Conservation (phyloP, 768 basidiomycete species). For the Porphyrellus cyaneotinctus region DNA sequence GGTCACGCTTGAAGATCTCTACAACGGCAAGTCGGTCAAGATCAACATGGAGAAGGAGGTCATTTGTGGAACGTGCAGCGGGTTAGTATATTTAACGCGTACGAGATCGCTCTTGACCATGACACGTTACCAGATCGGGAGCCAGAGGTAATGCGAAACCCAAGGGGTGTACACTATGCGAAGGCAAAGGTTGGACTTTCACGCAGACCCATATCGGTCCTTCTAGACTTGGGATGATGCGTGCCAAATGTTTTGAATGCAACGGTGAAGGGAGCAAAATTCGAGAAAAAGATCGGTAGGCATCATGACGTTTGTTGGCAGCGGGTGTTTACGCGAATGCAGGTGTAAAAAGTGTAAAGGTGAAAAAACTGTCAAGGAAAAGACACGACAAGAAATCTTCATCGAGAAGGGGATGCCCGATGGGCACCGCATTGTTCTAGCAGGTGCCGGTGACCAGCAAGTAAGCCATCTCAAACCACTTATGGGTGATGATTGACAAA, state of each 20-base stretch:
- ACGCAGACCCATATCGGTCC: slow-evolving; percentile 52
- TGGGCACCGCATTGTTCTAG: slow-evolving; percentile 77
- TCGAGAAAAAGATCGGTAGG: slow-evolving; percentile 80
- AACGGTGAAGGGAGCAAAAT: slow-evolving; percentile 65
- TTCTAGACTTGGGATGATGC: slow-evolving; percentile 46
- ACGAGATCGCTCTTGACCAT: background rate
- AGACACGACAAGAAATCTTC: slow-evolving; percentile 82
- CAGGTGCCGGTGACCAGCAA: slow-evolving; percentile 91
- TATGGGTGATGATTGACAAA: slow-evolving; percentile 5
- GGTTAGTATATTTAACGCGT: slow-evolving; percentile 41
- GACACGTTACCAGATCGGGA: slow-evolving; percentile 56
- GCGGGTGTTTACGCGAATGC: slow-evolving; percentile 5
- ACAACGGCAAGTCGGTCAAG: slow-evolving; percentile 84
- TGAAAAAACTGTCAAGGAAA: slow-evolving; percentile 76
- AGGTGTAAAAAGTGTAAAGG: slow-evolving; percentile 98
- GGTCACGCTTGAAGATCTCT: slow-evolving; percentile 88
- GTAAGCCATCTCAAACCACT: slow-evolving; percentile 36
- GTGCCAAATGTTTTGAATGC: slow-evolving; percentile 65
- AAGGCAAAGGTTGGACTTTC: slow-evolving; percentile 76
- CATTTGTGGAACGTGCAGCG: slow-evolving; percentile 75
- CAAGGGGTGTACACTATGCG: slow-evolving; percentile 74
- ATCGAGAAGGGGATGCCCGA: slow-evolving; percentile 86
- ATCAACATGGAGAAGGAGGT: slow-evolving; percentile 87
- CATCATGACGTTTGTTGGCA: background rate
- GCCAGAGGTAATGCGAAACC: slow-evolving; percentile 82